Evolutionary conservation across 2,329 filamentous ascomycete genomes (phyloP).

Genomic region (Meredithiella fracta): DNA sequence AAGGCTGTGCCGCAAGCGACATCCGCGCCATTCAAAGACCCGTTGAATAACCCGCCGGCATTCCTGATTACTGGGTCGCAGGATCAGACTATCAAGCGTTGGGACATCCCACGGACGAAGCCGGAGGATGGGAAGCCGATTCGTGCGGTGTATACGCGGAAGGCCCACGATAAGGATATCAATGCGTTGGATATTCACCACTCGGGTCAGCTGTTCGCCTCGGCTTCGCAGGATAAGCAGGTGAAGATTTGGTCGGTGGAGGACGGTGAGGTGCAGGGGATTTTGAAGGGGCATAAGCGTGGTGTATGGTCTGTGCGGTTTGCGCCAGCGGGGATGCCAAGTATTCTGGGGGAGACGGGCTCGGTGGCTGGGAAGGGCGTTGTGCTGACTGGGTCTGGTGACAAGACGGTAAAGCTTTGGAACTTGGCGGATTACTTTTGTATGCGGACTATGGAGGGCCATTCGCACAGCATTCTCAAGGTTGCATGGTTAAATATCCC

Average conservation of each 20-base stretch:
- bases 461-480: constrained; percentile 90
- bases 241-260: constrained; percentile 93
- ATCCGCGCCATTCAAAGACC: constrained; percentile 54
- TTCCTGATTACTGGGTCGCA: constrained; percentile 88
- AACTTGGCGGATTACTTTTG: constrained; percentile 83
- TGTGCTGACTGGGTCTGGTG: constrained; percentile 77
- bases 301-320: constrained; percentile 95
- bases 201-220: constrained; percentile 67
- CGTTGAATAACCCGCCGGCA: constrained; percentile 61
- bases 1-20: constrained; percentile 48
- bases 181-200: constrained; percentile 78
- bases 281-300: constrained; percentile 79
- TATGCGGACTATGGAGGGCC: constrained; percentile 84
- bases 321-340: constrained; percentile 60
- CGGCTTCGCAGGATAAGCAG: constrained; percentile 88
- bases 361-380: constrained; percentile 63
- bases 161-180: constrained; percentile 97
- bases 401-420: constrained; percentile 95
- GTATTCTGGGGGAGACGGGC: constrained; percentile 54
- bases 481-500: constrained; percentile 64
- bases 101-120: constrained; percentile 54
- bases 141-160: constrained; percentile 67
- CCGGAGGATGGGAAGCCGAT: constrained; percentile 31
- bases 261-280: constrained; percentile 78
- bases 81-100: constrained; percentile 87